Evolutionary conservation across 225 moss, liverwort and hornwort genomes (phyloP), one percentile per base, ranked within the genome.

Genomic region (Lunularia cruciata): DNA sequence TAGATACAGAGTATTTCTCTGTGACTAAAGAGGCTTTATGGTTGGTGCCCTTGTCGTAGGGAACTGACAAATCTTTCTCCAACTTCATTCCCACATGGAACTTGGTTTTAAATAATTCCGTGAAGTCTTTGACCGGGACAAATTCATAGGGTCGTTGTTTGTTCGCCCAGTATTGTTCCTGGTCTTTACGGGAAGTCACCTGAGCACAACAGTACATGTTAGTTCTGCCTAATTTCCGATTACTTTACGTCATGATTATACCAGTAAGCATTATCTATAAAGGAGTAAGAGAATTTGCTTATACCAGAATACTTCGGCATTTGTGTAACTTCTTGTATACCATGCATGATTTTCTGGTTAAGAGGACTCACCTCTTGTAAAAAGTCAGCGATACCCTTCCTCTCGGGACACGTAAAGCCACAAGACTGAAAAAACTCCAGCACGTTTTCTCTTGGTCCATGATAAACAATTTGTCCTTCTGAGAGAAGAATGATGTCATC

Each of bases 1-100:
- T 79, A 72, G 77, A 74, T 18, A 84, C 73, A 9, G 81, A 86
- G 15, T 86, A 82, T 48, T 70, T 78, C 19, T 84, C 71, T 30
- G 72, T 66, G 11, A 77, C 61, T 34, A 83, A 75, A 0, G 88
- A 81, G 8, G 88, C 88, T 31, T 75, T 64, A 72, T 88, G 86
- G 28, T 73, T 78, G 20, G 28, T 23, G 30, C 58, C 63, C 51
- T 67, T 81, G 27, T 84, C 73, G 26, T 70, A 83, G n/a, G 86
- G 81, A 2, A 74, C 69, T 57, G 77, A 72, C 22, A 88, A 67
- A 9, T 79, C 81, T 14, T 68, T 60, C 2, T 65, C 31, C 63
- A 83, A 63, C 20, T 25, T 61, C 7, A 54, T 27, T 22, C 83
- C 83, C 9, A 79, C 81, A 36, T 79, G 81, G 52, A 81, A 88